Evolutionary conservation across 305 asterid genomes (phyloP).

Genomic region (Lippia alba): DNA sequence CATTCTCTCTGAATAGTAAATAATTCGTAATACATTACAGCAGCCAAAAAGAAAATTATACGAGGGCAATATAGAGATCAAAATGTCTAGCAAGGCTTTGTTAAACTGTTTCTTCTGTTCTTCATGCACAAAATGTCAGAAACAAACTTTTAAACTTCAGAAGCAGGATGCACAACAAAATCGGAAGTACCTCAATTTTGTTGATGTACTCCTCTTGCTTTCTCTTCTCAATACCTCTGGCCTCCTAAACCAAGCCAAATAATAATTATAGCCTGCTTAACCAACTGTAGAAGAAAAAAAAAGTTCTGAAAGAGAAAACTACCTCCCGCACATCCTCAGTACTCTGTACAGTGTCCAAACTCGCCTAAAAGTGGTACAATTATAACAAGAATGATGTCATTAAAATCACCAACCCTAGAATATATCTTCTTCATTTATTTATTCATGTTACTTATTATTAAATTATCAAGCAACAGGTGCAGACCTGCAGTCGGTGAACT

Average conservation of each 20-base stretch:
- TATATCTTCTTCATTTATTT: conserved; percentile 1
- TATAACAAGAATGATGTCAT: conserved; percentile 20
- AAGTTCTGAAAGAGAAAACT: conserved; percentile 25
- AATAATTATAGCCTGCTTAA: conserved; percentile 16
- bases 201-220: conserved; percentile 67
- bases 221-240: conserved; percentile 73
- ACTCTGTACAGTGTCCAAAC: conserved; percentile 83
- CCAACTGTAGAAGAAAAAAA: conserved; percentile 10
- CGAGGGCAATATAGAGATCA: conserved; percentile 9
- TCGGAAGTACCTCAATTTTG: conserved; percentile 64
- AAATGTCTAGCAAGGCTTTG: conserved; percentile 8
- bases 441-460: not conserved
- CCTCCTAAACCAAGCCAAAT: conserved; percentile 54
- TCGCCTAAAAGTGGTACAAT: conserved; percentile 56
- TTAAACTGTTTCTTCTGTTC: not conserved
- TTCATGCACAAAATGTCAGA: not conserved
- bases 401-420: conserved; percentile 2
- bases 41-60: conserved; percentile 23
- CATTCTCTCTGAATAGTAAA: conserved; percentile 73
- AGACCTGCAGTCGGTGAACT: conserved; percentile 87
- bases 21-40: conserved; percentile 12
- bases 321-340: conserved; percentile 92
- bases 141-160: conserved; percentile 23
- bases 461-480: not conserved
- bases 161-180: conserved; percentile 24